Conservation (phyloP, 305 asterid genomes). For the Solanum aculeatissimum region DNA sequence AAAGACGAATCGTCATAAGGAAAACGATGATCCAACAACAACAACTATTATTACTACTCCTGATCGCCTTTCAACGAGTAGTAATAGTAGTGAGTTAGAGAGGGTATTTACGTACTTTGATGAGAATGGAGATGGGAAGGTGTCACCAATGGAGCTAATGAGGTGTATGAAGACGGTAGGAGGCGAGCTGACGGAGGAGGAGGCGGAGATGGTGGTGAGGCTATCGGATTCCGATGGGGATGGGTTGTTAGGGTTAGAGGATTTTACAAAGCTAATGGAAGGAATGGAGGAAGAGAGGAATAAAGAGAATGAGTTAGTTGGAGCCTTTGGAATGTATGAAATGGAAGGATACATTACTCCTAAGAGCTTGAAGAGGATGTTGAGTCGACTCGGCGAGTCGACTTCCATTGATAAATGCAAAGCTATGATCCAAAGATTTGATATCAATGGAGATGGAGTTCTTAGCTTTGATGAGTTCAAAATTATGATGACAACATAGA, state of each 20-base stretch:
- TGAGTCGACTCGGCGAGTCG: slow-evolving; percentile 38
- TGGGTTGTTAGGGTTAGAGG: slow-evolving; percentile 20
- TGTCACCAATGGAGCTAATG: slow-evolving; percentile 33
- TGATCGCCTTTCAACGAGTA: neutral
- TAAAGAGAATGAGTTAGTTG: slow-evolving; percentile 15
- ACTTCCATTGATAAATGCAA: slow-evolving; percentile 26
- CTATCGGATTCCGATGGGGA: slow-evolving; percentile 25
- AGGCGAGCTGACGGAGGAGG: slow-evolving; percentile 28
- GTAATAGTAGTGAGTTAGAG: slow-evolving; percentile 15
- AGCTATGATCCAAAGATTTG: slow-evolving; percentile 6
- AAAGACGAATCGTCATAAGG: neutral
- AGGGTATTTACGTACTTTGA: slow-evolving; percentile 41
- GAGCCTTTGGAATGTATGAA: slow-evolving; percentile 52
- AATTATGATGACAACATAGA: slow-evolving; percentile 1
- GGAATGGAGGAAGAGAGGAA: slow-evolving; percentile 20
- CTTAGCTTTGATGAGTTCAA: slow-evolving; percentile 13
- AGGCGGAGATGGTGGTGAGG: slow-evolving; percentile 26
- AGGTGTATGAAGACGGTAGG: slow-evolving; percentile 30
- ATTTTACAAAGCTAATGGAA: slow-evolving; percentile 31
- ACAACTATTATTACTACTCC: neutral
- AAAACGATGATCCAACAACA: neutral
- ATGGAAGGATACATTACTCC: slow-evolving; percentile 47
- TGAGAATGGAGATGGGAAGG: slow-evolving; percentile 33
- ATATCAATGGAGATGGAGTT: slow-evolving; percentile 15
- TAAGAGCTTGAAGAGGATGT: slow-evolving; percentile 36